These are phyloP conservation scores for Pilaira anomala DNA, from an alignment of 192 early-diverging fungal species.

Conservation along the genomic window DNA sequence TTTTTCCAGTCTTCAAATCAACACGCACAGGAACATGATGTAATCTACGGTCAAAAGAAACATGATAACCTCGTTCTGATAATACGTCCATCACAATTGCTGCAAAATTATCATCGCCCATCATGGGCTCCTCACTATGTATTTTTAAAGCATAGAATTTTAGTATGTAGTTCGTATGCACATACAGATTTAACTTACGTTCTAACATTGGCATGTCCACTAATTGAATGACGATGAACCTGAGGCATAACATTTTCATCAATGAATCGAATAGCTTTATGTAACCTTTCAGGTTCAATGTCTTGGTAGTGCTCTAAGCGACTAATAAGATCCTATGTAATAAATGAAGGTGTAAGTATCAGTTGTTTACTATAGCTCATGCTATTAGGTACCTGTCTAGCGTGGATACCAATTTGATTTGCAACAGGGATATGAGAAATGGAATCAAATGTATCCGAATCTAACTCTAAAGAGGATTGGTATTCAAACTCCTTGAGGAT, in stretches of 20 bases:
- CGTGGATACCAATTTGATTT: slow-evolving; percentile 57
- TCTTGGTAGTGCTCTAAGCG: slow-evolving; percentile 55
- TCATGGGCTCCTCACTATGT: slow-evolving; percentile 39
- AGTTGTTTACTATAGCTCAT: background rate
- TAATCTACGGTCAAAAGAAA: slow-evolving; percentile 49
- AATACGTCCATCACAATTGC: slow-evolving; percentile 56
- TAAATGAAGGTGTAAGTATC: background rate
- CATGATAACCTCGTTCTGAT: slow-evolving; percentile 55
- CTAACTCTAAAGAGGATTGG: slow-evolving; percentile 48
- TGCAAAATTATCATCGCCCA: slow-evolving; percentile 46
- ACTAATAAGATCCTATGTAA: slow-evolving; percentile 49
- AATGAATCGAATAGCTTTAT: slow-evolving; percentile 47
- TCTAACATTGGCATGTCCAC: slow-evolving; percentile 52
- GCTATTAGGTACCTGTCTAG: slow-evolving; percentile 31
- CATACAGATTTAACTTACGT: slow-evolving; percentile 36
- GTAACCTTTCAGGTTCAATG: slow-evolving; percentile 42
- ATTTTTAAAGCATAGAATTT: too few species aligned
- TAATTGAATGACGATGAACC: slow-evolving; percentile 51
- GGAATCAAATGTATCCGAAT: slow-evolving; percentile 48
- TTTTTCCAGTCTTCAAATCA: slow-evolving; percentile 46
- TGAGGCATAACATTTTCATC: slow-evolving; percentile 47
- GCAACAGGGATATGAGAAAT: slow-evolving; percentile 59
- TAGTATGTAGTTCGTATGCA: background rate
- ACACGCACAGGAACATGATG: slow-evolving; percentile 48
- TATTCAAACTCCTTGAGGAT: slow-evolving; percentile 61